phyloP scores from a whole-genome alignment of 306 rosid species.

The Gastrolobium bilobum region DNA sequence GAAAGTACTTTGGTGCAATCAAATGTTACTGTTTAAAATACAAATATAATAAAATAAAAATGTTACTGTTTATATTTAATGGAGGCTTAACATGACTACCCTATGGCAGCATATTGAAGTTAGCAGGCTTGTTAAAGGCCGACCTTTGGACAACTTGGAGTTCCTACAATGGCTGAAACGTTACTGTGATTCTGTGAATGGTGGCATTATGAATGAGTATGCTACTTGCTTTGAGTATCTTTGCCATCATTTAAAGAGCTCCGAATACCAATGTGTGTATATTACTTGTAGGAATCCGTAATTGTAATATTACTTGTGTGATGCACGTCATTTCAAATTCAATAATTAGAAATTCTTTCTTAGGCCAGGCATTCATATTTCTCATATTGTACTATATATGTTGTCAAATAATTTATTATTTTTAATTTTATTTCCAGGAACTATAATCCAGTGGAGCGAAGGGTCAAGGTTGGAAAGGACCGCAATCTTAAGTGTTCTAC shows the following conservation, averaged over 20 bases:
- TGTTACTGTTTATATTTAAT: conserved; percentile 23
- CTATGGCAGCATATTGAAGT: conserved; percentile 88
- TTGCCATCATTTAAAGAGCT: conserved; percentile 8
- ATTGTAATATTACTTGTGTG: conserved; percentile 13
- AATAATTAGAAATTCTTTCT: background rate
- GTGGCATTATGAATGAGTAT: conserved; percentile 89
- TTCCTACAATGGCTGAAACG: conserved; percentile 98
- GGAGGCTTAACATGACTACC: conserved; percentile 29
- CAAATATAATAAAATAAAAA: background rate
- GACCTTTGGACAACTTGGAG: conserved; percentile 97
- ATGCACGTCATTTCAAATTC: background rate
- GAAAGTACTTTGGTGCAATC: background rate
- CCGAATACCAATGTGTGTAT: background rate
- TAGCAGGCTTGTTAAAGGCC: conserved; percentile 94
- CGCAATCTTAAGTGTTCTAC: conserved; percentile 59
- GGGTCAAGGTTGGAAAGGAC: conserved; percentile 81
- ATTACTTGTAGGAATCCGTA: background rate
- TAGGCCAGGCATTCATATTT: conserved; percentile 15
- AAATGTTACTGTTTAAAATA: background rate
- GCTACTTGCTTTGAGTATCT: conserved; percentile 47
- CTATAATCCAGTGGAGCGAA: conserved; percentile 88
- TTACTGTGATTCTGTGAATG: conserved; percentile 92
- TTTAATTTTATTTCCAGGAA: conserved; percentile 58
- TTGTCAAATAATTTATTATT: background rate
- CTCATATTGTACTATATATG: conserved; percentile 5